Evolutionary conservation across 805 yeast species (phyloP).

Genomic region (Clavispora phyllophila): DNA sequence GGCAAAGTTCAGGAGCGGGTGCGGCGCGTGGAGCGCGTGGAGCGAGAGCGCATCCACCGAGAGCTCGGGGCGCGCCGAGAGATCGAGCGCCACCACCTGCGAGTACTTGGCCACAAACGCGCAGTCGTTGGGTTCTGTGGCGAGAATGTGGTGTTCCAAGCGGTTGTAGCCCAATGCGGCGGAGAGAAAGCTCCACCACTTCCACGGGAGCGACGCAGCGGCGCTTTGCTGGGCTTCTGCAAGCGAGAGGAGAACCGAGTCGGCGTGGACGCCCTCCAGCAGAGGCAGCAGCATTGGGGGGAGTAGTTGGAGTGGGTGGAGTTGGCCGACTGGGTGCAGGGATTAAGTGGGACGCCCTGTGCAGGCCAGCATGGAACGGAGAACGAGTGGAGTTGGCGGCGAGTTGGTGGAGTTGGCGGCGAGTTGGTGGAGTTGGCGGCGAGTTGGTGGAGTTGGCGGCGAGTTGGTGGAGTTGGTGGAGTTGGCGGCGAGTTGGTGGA

Average conservation of each 20-base stretch:
- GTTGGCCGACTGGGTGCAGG: background rate
- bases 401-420: too few relatives aligned
- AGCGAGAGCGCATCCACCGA: constrained; percentile 31
- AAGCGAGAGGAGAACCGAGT: background rate
- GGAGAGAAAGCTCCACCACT: background rate
- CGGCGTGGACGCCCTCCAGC: background rate
- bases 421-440: too few relatives aligned
- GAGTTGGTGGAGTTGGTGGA: too few relatives aligned
- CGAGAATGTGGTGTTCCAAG: constrained; percentile 34
- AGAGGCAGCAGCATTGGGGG: background rate
- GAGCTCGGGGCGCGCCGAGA: constrained; percentile 16
- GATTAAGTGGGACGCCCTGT: too few relatives aligned
- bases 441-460: too few relatives aligned
- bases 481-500: too few relatives aligned
- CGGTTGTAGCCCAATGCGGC: background rate
- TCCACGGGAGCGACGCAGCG: background rate
- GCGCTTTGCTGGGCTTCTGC: background rate
- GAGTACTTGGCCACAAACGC: constrained; percentile 48
- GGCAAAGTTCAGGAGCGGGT: constrained; percentile 36
- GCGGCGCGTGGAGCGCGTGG: constrained; percentile 43
- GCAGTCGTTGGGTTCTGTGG: constrained; percentile 50
- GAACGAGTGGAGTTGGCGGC: too few relatives aligned
- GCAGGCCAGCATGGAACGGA: too few relatives aligned
- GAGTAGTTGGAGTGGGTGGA: background rate
- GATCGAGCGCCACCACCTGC: constrained; percentile 33